Conservation (phyloP, 2,329 filamentous ascomycete genomes). For the Diaporthe helianthi region DNA sequence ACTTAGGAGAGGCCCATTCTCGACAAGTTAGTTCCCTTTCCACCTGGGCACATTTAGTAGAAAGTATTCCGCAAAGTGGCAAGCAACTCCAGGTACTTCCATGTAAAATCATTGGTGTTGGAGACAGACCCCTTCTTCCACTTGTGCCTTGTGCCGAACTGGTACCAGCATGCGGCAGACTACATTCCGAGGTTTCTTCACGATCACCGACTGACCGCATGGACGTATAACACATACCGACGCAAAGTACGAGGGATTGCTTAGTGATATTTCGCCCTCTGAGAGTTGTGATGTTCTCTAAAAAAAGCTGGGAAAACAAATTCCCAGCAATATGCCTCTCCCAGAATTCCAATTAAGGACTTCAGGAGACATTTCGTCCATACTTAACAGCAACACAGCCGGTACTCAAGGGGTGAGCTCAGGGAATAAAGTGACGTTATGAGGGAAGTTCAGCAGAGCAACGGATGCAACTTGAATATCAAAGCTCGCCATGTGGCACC, state of each 20-base stretch:
- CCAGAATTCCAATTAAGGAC: neutral
- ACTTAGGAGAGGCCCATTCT: neutral
- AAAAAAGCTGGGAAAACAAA: neutral
- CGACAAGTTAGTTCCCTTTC: neutral
- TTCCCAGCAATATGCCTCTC: neutral
- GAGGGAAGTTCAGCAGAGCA: neutral
- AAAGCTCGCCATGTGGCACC: neutral
- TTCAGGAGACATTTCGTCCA: neutral
- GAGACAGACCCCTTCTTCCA: neutral
- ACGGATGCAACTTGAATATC: neutral
- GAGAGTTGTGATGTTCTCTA: neutral
- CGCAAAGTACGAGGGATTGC: neutral
- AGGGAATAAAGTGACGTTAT: neutral
- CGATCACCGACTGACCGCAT: no score
- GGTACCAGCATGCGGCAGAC: neutral
- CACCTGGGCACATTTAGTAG: neutral
- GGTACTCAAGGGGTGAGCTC: neutral
- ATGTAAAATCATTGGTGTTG: no score
- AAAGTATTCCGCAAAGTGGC: neutral
- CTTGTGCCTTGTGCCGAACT: neutral
- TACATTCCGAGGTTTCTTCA: neutral
- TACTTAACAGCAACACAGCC: neutral
- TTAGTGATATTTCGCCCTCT: neutral
- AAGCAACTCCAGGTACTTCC: neutral
- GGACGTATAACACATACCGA: neutral